These are phyloP conservation scores for Haberlea rhodopensis DNA, from an alignment of 257 asterid species.

Conservation along the genomic window DNA sequence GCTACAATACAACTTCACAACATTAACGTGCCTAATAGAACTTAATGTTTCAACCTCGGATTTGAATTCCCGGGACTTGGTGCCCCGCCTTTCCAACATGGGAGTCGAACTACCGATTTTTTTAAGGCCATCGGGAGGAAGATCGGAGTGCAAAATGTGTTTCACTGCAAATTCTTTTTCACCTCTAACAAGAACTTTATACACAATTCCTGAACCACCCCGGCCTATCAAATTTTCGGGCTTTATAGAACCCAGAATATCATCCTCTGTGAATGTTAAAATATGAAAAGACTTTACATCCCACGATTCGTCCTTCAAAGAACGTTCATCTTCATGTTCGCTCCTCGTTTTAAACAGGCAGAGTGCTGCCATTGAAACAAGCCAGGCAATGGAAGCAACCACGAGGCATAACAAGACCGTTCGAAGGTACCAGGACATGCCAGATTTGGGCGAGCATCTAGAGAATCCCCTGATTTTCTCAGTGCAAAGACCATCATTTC, in stretches of 20 bases:
- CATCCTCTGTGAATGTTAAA: constrained; percentile 63
- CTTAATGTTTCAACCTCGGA: constrained; percentile 82
- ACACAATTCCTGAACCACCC: constrained; percentile 88
- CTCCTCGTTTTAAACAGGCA: constrained; percentile 40
- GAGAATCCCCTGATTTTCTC: constrained; percentile 43
- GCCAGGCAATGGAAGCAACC: constrained; percentile 33
- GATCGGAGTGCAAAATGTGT: constrained; percentile 59
- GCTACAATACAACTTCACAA: constrained; percentile 79
- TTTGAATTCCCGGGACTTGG: constrained; percentile 52
- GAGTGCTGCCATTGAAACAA: constrained; percentile 35
- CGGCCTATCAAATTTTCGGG: constrained; percentile 70
- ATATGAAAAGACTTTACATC: constrained; percentile 66
- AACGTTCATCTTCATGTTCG: constrained; percentile 28
- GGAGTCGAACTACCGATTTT: constrained; percentile 40
- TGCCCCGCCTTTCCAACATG: constrained; percentile 38
- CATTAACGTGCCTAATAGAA: constrained; percentile 77
- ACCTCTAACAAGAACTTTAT: constrained; percentile 39
- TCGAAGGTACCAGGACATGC: constrained; percentile 31
- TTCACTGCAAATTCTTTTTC: constrained; percentile 66
- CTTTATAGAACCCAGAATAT: constrained; percentile 68
- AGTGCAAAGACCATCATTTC: constrained; percentile 69
- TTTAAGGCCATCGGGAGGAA: constrained; percentile 17
- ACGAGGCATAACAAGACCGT: constrained; percentile 38
- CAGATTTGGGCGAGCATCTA: constrained; percentile 39
- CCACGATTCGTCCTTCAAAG: constrained; percentile 70